Base-by-base conservation (phyloP, 768 basidiomycete species). In the Strobilomyces echinocephalus region DNA sequence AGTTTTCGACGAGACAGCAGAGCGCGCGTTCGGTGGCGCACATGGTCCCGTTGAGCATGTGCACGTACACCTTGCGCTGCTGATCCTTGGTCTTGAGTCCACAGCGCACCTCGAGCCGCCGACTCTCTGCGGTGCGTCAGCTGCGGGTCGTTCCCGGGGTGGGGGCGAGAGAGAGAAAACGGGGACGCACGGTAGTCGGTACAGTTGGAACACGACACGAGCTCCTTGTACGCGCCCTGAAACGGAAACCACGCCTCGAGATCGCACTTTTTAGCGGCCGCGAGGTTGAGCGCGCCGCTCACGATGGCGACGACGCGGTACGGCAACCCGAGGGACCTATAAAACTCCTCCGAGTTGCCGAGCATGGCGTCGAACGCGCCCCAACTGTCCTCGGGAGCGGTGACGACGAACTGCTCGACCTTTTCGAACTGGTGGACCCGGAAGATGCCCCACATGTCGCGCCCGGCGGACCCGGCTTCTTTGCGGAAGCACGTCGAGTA, bases 361-460 rank as follows among this genome's bases (percentile, higher is more conserved):
- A 98, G 65, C 97, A 98, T 99, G 54, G 75, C 74, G 54, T 99
- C 89, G 63, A 98, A 89, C 82, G 86, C 88, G 69, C 84, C 87
- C 87, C 95, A 94, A 66, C 94, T 95, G 68, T 92, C 88, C 60
- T 90, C 87, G 1, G 97, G 95, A 24, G 92, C 88, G 8, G 95
- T 97, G 62, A 99, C 80, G 74, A 88, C 85, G 73, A 98, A 98
- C 76, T 98, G 85, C 69, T 99, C 97, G 49, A 99, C 82, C 77
- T 99, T 99, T 74, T 99, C 97, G 60, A 99, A 99, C 72, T 99
- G 97, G 68, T 99, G 97, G 50, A 99, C 95, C 21, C 97, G 91
- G 85, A 99, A 99, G 72, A 98, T 97, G 53, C 97, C 97, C 94
- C 97, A 97, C 79, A 95, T 97, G 62, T 99, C 97, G 51, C 93